Percentiles rank a stretch among this genome's conserved stretches.
Conservation (phyloP, 2,329 filamentous ascomycete genomes). For the Monilinia fructicola region DNA sequence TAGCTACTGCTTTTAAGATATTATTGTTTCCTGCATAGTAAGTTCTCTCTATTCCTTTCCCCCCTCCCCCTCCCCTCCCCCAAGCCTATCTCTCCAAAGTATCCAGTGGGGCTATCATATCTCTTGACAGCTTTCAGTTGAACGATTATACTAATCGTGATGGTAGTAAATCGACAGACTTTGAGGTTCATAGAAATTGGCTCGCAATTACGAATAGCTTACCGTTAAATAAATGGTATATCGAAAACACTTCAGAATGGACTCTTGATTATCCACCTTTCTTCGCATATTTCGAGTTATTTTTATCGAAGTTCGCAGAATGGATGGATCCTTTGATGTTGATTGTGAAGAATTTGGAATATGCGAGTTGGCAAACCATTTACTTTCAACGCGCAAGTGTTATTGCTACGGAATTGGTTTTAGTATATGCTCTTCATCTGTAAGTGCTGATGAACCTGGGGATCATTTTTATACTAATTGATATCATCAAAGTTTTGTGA, state of each 20-base stretch:
- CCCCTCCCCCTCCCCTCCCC: neutral
- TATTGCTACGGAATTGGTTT: slow-evolving; percentile 77
- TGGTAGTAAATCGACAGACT: slow-evolving; percentile 92
- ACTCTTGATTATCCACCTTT: slow-evolving; percentile 98
- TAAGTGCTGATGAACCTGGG: slow-evolving; percentile 44
- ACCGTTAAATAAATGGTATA: slow-evolving; percentile 88
- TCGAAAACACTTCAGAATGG: slow-evolving; percentile 98
- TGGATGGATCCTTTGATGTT: slow-evolving; percentile 81
- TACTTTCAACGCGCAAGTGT: slow-evolving; percentile 93
- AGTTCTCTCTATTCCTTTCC: slow-evolving; percentile 44
- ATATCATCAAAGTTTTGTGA: slow-evolving; percentile 62
- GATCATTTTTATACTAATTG: slow-evolving; percentile 16
- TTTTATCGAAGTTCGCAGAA: slow-evolving; percentile 76
- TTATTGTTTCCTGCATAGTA: slow-evolving; percentile 94
- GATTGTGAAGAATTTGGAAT: slow-evolving; percentile 73
- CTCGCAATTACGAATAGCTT: slow-evolving; percentile 91
- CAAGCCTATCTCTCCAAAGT: neutral
- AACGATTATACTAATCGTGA: slow-evolving; percentile 29
- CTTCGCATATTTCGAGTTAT: slow-evolving; percentile 96
- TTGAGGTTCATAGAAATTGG: slow-evolving; percentile 99
- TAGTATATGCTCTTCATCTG: slow-evolving; percentile 79
- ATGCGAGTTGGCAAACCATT: slow-evolving; percentile 90
- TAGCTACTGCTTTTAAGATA: slow-evolving; percentile 85
- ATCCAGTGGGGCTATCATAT: neutral
- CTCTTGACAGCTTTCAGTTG: neutral